These are phyloP conservation scores for Rhizoclosmatium sp. DNA, from an alignment of 192 early-diverging fungal genomes.

Conservation along the genomic window DNA sequence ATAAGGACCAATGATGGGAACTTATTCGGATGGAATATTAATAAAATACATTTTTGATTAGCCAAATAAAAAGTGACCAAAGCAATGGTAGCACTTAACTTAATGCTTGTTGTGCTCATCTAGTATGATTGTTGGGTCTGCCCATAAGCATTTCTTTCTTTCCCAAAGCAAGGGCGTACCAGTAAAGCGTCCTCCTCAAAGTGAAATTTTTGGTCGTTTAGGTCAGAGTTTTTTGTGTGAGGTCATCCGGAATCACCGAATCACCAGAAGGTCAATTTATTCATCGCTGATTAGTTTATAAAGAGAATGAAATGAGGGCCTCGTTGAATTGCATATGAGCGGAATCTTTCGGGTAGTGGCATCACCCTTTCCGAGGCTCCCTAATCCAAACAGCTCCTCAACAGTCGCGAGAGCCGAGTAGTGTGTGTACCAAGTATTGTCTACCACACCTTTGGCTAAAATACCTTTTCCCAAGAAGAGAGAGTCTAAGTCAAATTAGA, in stretches of 20 bases:
- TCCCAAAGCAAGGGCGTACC: neutral
- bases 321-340: too few relatives aligned
- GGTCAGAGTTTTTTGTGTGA: too few relatives aligned
- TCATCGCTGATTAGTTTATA: neutral
- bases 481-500: conserved; percentile 16
- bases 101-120: too few relatives aligned
- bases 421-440: conserved; percentile 64
- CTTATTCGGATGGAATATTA: too few relatives aligned
- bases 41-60: too few relatives aligned
- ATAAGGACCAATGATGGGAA: too few relatives aligned
- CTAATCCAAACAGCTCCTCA: conserved; percentile 66
- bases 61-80: too few relatives aligned
- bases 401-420: conserved; percentile 62
- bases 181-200: conserved; percentile 88
- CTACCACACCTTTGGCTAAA: conserved; percentile 33
- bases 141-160: too few relatives aligned
- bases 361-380: conserved; percentile 38
- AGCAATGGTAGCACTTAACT: too few relatives aligned
- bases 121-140: too few relatives aligned
- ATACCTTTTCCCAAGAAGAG: conserved; percentile 8
- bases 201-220: conserved; percentile 30
- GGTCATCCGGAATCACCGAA: too few relatives aligned
- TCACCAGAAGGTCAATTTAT: neutral
- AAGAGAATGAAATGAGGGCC: neutral
- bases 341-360: too few relatives aligned